Conservation (phyloP, 202 grass and related monocot species). For the Bolboschoenoplectus hybrid region DNA sequence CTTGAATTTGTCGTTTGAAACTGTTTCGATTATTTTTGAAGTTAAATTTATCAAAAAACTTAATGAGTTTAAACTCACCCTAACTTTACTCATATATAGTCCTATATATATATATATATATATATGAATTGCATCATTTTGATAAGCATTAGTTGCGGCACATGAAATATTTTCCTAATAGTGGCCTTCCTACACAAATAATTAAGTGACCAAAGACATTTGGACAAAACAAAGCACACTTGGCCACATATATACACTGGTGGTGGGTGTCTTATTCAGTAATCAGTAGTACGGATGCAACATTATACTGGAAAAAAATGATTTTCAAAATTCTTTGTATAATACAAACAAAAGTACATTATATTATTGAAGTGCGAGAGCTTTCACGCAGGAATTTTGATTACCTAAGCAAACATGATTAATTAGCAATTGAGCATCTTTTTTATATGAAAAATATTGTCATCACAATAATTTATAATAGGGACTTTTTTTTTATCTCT, state of each 20-base stretch:
- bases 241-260: background rate
- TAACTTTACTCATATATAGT: background rate
- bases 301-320: background rate
- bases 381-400: no score
- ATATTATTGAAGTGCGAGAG: no score
- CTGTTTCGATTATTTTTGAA: no score
- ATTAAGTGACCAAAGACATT: background rate
- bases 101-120: background rate
- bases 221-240: background rate
- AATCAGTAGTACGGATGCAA: background rate
- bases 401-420: no score
- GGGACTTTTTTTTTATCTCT: no score
- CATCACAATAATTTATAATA: no score
- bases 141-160: background rate
- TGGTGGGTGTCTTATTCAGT: constrained; percentile 3
- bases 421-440: background rate
- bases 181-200: background rate
- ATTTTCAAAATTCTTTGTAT: no score
- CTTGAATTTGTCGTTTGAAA: no score
- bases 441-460: no score
- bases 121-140: background rate
- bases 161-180: background rate
- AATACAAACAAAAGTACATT: no score
- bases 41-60: no score
- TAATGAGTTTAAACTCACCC: no score